These are phyloP conservation scores for Penicillium coprophilum DNA, from an alignment of 495 filamentous ascomycete genomes.

Conservation along the genomic window DNA sequence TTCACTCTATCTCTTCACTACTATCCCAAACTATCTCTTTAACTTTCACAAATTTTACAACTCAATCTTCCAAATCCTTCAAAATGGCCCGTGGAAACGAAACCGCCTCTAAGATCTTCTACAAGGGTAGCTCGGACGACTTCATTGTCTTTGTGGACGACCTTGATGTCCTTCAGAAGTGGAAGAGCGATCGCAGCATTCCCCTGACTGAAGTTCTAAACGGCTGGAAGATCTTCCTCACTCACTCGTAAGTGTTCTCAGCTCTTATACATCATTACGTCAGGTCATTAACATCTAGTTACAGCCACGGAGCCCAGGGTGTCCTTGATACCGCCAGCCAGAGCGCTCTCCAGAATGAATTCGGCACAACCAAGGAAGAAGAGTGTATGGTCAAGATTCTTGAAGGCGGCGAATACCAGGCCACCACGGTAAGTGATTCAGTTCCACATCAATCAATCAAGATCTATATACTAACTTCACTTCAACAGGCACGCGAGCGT, in stretches of 20 bases:
- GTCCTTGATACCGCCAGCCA: constrained; percentile 74
- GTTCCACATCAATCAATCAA: background rate
- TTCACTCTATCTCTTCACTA: background rate
- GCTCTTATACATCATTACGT: background rate
- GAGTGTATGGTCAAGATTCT: constrained; percentile 78
- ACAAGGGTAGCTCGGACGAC: constrained; percentile 84
- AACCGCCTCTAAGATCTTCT: constrained; percentile 76
- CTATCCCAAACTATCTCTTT: constrained; percentile 3
- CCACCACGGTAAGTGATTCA: constrained; percentile 57
- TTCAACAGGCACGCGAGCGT: constrained; percentile 33
- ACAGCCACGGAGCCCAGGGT: constrained; percentile 84
- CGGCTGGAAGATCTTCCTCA: constrained; percentile 86
- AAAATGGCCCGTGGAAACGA: constrained; percentile 80
- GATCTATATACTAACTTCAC: constrained; percentile 17
- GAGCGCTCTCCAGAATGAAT: constrained; percentile 74
- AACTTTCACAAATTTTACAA: constrained; percentile 17
- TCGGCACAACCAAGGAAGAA: constrained; percentile 75
- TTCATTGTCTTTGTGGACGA: constrained; percentile 90
- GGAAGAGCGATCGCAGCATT: constrained; percentile 76
- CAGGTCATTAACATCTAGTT: background rate
- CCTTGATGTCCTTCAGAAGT: constrained; percentile 67
- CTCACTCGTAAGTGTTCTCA: constrained; percentile 69
- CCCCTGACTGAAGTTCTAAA: constrained; percentile 83
- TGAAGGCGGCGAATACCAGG: constrained; percentile 68
- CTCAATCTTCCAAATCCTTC: constrained; percentile 15